Percentiles rank a stretch among this genome's conserved stretches.
Evolutionary conservation across 805 yeast species (phyloP).

Genomic region (Wickerhamiella nectarea): DNA sequence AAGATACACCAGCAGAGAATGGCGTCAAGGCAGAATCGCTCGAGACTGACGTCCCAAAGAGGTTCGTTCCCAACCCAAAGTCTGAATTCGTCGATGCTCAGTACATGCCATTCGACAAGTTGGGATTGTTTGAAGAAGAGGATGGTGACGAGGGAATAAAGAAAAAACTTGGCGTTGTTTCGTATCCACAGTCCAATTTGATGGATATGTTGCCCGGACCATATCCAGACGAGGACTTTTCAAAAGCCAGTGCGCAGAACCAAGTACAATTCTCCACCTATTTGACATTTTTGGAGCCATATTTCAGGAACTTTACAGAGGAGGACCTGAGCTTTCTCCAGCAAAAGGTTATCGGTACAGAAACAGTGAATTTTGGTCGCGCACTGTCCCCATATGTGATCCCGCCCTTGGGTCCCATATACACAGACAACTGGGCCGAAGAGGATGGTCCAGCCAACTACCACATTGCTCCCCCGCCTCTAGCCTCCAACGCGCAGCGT

Average conservation of each 20-base stretch:
- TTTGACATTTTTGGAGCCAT: slow-evolving; percentile 73
- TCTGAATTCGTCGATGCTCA: slow-evolving; percentile 63
- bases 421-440: slow-evolving; percentile 74
- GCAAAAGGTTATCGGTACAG: slow-evolving; percentile 37
- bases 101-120: slow-evolving; percentile 50
- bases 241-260: slow-evolving; percentile 58
- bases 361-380: slow-evolving; percentile 22
- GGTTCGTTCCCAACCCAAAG: slow-evolving; percentile 46
- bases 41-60: slow-evolving; percentile 20
- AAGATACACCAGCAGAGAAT: slow-evolving; percentile 1
- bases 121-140: slow-evolving; percentile 55
- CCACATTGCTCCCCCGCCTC: slow-evolving; percentile 19
- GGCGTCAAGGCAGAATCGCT: slow-evolving; percentile 3
- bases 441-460: slow-evolving; percentile 46
- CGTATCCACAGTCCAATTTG: slow-evolving; percentile 73
- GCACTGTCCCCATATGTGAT: slow-evolving; percentile 50
- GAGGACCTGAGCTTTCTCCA: slow-evolving; percentile 70
- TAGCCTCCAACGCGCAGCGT: slow-evolving; percentile 1
- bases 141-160: slow-evolving; percentile 65
- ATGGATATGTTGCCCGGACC: slow-evolving; percentile 70
- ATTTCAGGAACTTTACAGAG: slow-evolving; percentile 58
- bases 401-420: slow-evolving; percentile 75
- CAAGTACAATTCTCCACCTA: slow-evolving; percentile 89
- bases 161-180: slow-evolving; percentile 70
- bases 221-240: slow-evolving; percentile 76